Evolutionary conservation across 2,329 filamentous ascomycete genomes (phyloP), one percentile per base, ranked within the genome.

Genomic region (Exophiala bonariae): DNA sequence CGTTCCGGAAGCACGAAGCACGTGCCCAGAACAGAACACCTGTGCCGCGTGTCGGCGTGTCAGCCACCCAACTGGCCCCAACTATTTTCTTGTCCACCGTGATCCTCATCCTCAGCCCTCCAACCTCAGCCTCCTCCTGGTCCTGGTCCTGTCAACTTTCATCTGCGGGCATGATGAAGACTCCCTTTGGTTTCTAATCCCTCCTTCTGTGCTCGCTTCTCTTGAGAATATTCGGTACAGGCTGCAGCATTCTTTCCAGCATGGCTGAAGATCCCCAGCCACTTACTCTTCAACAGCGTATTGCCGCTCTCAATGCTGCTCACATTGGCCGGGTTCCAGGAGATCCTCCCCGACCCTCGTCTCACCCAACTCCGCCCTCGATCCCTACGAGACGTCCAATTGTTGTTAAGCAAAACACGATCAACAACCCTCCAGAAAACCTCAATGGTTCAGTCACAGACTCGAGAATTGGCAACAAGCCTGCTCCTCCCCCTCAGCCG

Each of bases 211-310:
- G 6, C 11, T 6, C 11, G 23, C 6, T 6, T 26, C 23, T 26
- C 23, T 11, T 26, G 23, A 26, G 6, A n/a, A n/a, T n/a, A n/a
- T n/a, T n/a, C n/a, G 30, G 23, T 43, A 23, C 23, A 48, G 44
- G 43, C 49, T 44, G 26, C 40, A 41, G 43, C 20, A 30, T 47
- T 30, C 11, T 43, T 9, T 17, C 46, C 41, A 20, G 32, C 35
- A 71, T 72, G 68, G 63, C 66, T 13, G 68, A 72, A 55, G 69
- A 72, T 58, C 59, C 66, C 8, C 68, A 68, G 55, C 60, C 68
- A 41, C 61, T 67, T 50, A 71, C 71, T 10, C 69, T 75, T 35
- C 69, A 73, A 55, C 62, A 73, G 57, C 68, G 72, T 36, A 74
- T 75, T 47, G 68, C 68, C 44, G 66, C 70, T 26, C 60, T 75